Evolutionary conservation across 176 grass and related monocot genomes (phyloP), one percentile per base, ranked within the genome.

Genomic region (Triticum turgidum): DNA sequence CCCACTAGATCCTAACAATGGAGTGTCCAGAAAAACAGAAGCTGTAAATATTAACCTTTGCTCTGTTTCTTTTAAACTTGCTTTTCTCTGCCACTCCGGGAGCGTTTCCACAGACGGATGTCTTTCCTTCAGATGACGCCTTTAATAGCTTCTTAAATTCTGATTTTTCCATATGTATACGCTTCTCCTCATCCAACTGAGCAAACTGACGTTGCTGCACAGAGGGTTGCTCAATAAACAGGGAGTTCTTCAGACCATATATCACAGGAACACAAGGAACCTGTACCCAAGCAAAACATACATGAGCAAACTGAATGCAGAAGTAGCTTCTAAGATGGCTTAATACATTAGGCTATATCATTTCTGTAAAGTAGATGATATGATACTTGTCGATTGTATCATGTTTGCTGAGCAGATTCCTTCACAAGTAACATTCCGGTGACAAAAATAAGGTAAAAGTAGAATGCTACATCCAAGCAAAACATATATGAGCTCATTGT

Each of bases 61-160:
- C 42, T 75, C 72, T 75, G 72, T 75, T 51, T 25, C 72, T 75
- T 75, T 75, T 75, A 75, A 75, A 75, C 72, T 75, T 75, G 72
- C 42, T 75, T 75, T 75, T 75, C 72, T 75, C 72, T 51, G 42
- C 72, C 42, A 29, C 72, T 75, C 13, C 42, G 6, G 42, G 72
- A 49, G 24, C 6, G 17, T 37, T 69, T 69, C 15, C 42, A 51
- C 17, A 3, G 5, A 44, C 7, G 4, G 72, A 51, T 51, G 13
- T 25, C 72, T 75, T 75, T 15, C 44, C 72, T 47, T 75, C 72
- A 17, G 72, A 75, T 51, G 72, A 75, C 0, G 42, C 72, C 72
- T 75, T 51, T 15, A 75, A 14, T 75, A 75, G 42, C 72, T 75
- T 75, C 72, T 75, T 75, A 75, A 75, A 75, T 75, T 75, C 72